Evolutionary conservation across 2,329 filamentous ascomycete species (phyloP), one percentile per base, ranked within the genome.

Genomic region (Penicillium glabrum): DNA sequence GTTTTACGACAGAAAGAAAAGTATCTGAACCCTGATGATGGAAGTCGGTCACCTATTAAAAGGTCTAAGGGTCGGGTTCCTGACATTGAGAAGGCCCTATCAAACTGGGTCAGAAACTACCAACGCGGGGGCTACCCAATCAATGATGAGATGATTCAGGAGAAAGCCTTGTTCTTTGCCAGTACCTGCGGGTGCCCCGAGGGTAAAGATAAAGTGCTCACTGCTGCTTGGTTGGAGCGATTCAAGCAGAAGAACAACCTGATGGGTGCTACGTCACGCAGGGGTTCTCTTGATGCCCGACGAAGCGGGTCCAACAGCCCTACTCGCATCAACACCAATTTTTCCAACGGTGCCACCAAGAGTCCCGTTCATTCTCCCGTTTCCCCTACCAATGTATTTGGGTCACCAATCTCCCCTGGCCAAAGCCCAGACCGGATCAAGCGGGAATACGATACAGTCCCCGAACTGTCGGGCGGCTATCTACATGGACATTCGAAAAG

Each of bases 1-100:
- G 95, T 98, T 54, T 77, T 99, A 62, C 88, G 93, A 53, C 89
- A 96, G 69, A 96, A 93, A 78, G 95, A 99, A 62, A 95, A 96
- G 73, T 98, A 96, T 75, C 83, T 98, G 16, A 89, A 88, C 69
- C 86, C 86, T 53, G 90, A 90, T 69, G 92, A 91, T 73, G 89
- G 87, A 64, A 91, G 82, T 71, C 85, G 83, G 65, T 93, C 92
- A 45, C 90, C 91, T 6, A 84, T 89, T 63, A 96, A 95, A 74
- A 88, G 89, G 64, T 80, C 84, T 56, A 96, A 96, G 77, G 88
- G 90, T 52, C 95, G 93, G 73, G 89, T 86, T 47, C 91, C 91
- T 11, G 93, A 98, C 76, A 93, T 98, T 67, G 95, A 98, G 72
- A 88, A 92, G 68, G 91, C 93, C 1, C 83, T 99, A 41, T 86